Percentiles rank a stretch among this genome's conserved stretches.
phyloP scores from a whole-genome alignment of 345 rosid genomes.

The Citrus cavaleriei region DNA sequence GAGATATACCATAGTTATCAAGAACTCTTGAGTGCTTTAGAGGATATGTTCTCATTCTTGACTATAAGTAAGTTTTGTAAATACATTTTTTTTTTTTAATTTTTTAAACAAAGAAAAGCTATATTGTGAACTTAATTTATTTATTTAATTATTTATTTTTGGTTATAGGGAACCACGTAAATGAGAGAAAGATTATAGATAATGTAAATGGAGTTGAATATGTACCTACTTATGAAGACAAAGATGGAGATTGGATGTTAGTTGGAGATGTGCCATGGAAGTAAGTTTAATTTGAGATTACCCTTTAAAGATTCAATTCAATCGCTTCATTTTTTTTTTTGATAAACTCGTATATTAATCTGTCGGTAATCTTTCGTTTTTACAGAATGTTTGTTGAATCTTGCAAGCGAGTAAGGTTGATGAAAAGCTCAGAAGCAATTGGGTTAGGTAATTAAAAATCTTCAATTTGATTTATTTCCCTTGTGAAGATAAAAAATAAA shows the following conservation, averaged over 20 bases:
- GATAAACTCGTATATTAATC: neutral
- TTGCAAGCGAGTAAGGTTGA: conserved; percentile 67
- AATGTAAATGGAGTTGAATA: conserved; percentile 41
- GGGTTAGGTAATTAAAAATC: conserved; percentile 29
- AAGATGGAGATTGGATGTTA: conserved; percentile 88
- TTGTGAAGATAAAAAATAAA: no score
- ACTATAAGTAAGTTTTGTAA: conserved; percentile 36
- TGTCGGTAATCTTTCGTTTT: neutral
- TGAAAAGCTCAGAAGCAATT: conserved; percentile 53
- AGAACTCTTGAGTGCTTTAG: conserved; percentile 43
- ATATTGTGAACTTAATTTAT: neutral
- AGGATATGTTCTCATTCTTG: conserved; percentile 53
- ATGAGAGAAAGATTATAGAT: conserved; percentile 31
- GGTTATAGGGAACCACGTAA: conserved; percentile 37
- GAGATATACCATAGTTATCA: conserved; percentile 40
- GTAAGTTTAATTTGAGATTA: conserved; percentile 34
- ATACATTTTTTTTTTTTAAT: neutral
- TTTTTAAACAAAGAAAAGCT: neutral
- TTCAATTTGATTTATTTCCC: neutral
- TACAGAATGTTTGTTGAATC: conserved; percentile 69
- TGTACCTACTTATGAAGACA: conserved; percentile 71
- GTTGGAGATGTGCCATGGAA: conserved; percentile 92
- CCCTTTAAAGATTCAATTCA: neutral
- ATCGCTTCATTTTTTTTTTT: neutral
- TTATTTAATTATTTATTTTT: neutral